Percentiles rank a stretch among this genome's conserved stretches.
Evolutionary conservation across 2,329 filamentous ascomycete genomes (phyloP).

Genomic region (Mariannaea elegans): DNA sequence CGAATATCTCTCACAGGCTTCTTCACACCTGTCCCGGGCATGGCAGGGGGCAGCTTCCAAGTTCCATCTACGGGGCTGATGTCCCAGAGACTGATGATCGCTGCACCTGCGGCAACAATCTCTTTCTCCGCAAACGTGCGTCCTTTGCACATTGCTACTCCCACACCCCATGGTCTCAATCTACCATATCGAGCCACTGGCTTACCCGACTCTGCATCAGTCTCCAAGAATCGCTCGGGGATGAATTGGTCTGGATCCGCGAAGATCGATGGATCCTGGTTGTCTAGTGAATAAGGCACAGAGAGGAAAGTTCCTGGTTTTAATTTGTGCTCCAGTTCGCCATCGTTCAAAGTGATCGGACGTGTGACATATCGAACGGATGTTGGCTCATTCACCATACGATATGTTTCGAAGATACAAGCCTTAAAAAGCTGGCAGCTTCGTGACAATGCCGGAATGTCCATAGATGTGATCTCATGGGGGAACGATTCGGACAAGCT

Average conservation of each 20-base stretch:
- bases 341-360: slow-evolving; percentile 24
- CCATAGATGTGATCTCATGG: slow-evolving; percentile 24
- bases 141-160: slow-evolving; percentile 35
- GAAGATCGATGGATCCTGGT: slow-evolving; percentile 27
- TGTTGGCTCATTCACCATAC: slow-evolving; percentile 29
- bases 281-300: slow-evolving; percentile 25
- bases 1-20: slow-evolving; percentile 26
- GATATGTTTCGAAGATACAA: slow-evolving; percentile 34
- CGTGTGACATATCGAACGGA: slow-evolving; percentile 30
- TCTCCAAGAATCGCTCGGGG: slow-evolving; percentile 33
- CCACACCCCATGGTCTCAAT: slow-evolving; percentile 35
- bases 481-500: background rate
- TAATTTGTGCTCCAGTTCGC: slow-evolving; percentile 23
- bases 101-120: slow-evolving; percentile 25
- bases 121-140: slow-evolving; percentile 39
- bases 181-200: slow-evolving; percentile 28
- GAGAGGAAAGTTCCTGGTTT: slow-evolving; percentile 31
- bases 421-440: slow-evolving; percentile 35
- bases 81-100: slow-evolving; percentile 30
- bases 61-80: slow-evolving; percentile 13
- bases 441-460: slow-evolving; percentile 17
- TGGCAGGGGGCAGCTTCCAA: slow-evolving; percentile 26
- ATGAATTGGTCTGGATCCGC: slow-evolving; percentile 27
- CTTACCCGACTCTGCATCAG: slow-evolving; percentile 19
- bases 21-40: slow-evolving; percentile 27